Evolutionary conservation across 257 asterid species (phyloP).

Genomic region (Solanum raphanifolium): DNA sequence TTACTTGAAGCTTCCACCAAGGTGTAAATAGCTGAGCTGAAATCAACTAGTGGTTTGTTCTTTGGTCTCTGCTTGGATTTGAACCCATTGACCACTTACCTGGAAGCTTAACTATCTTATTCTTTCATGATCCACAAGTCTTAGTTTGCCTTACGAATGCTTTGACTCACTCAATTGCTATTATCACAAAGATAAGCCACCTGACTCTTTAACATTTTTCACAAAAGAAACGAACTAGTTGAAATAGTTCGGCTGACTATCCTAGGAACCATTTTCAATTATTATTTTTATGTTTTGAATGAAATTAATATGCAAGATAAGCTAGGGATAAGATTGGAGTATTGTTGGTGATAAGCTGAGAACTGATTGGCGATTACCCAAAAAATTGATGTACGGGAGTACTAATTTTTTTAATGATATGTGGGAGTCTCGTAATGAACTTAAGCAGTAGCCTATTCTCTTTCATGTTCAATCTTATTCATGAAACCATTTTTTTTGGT

Average conservation of each 20-base stretch:
- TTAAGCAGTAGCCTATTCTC: background rate
- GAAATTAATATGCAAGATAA: background rate
- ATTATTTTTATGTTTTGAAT: background rate
- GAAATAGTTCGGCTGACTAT: background rate
- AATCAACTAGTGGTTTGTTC: background rate
- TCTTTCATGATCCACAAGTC: background rate
- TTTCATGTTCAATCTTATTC: background rate
- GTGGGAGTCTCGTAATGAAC: background rate
- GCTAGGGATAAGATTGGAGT: background rate
- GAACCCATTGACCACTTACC: background rate
- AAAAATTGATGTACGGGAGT: background rate
- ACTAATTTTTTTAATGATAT: background rate
- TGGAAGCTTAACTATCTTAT: background rate
- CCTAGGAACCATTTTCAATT: background rate
- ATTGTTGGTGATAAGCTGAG: background rate
- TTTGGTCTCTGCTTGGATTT: background rate
- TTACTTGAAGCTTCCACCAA: background rate
- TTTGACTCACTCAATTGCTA: background rate
- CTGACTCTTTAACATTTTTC: background rate
- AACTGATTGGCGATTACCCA: background rate
- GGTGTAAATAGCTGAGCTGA: background rate
- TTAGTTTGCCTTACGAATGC: background rate
- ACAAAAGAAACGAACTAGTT: background rate
- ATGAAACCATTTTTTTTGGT: background rate
- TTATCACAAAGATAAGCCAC: background rate